Evolutionary conservation across 208 protist genomes (phyloP), one percentile per base, ranked within the genome.

Genomic region (Trichomonas tenax): DNA sequence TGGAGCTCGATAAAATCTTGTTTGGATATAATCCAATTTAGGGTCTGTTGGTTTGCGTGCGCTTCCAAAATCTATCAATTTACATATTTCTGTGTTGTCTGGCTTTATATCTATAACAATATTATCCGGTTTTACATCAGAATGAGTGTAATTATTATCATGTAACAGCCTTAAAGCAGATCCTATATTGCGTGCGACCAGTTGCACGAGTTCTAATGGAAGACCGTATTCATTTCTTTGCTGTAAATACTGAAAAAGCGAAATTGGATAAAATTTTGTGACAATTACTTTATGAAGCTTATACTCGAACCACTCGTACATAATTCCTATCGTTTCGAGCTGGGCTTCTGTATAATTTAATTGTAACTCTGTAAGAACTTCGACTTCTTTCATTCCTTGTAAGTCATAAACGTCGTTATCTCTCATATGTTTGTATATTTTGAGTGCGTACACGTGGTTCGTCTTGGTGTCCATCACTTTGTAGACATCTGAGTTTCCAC

Each of bases 1-100:
- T n/a, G 88, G 88, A 38, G 88, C 41, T 48, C 88, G 88, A 58
- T 95, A 95, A 48, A 34, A 95, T n/a, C 88, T 48, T 15, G 88
- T 40, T 63, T 63, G 45, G 8, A 95, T 38, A 58, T 95, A 95
- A 44, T 58, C 0, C 9, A 38, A 9, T 31, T 44, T 6, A 44
- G 10, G 6, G 17, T 44, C 23, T 17, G 9, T 17, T 44, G 6
- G 4, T 86, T 31, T 10, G 6, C 38, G n/a, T 17, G 34, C 4
- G 44, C 34, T 44, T 21, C 81, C 81, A 41, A 86, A 86, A 44
- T 86, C 81, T 6, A 86, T 86, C 17, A 86, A n/a, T n/a, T n/a
- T n/a, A n/a, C n/a, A n/a, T n/a, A n/a, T n/a, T n/a, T n/a, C n/a
- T n/a, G 10, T 44, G 38, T 86, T 44, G 36, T 6, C 10, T 86